Evolutionary conservation across 768 basidiomycete species (phyloP), one percentile per base, ranked within the genome.

Genomic region (Russula olivacea): DNA sequence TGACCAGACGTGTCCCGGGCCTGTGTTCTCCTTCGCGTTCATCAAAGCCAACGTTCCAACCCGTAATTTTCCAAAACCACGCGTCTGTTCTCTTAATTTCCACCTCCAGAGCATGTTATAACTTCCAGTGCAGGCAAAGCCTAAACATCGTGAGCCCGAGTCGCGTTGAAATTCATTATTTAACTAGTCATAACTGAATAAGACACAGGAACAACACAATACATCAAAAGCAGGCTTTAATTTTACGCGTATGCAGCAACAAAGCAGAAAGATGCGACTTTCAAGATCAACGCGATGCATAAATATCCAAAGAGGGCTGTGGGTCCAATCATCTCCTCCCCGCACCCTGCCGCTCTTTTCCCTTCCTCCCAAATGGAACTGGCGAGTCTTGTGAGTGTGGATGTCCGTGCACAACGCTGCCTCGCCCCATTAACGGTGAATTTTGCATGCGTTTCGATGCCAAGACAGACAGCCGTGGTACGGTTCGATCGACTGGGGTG

Each of bases 401-500:
- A 17, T 45, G 48, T 3, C 54, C 58, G 12, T 53, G 58, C 17
- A 41, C 9, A 8, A 45, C 40, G 23, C 47, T 25, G 30, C 58
- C 53, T 17, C 58, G 47, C 10, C 58, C 63, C 47, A 34, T 55
- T 21, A 55, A 21, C 15, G 63, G 63, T 14, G 63, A 64, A 7
- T 64, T 58, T 21, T 64, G 63, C 40, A 25, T 14, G 1, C 58
- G 47, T 19, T 60, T 60, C 41, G 63, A 64, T 17, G 58, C 30
- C 23, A 64, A 56, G 32, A 25, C 36, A 21, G 58, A 53, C 14
- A 48, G 54, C 34, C 54, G 58, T 15, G 54, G 58, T 4, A 19
- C 53, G 3, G 63, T 55, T 25, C 63, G 53, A 64, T 64, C 63
- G 15, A 64, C 63, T n/a, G 63, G 58, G 0, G 63, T 60, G 40